Percentiles rank a stretch among this genome's conserved stretches.
Evolutionary conservation across 345 rosid genomes (phyloP).

Genomic region (Cardamine resedifolia): DNA sequence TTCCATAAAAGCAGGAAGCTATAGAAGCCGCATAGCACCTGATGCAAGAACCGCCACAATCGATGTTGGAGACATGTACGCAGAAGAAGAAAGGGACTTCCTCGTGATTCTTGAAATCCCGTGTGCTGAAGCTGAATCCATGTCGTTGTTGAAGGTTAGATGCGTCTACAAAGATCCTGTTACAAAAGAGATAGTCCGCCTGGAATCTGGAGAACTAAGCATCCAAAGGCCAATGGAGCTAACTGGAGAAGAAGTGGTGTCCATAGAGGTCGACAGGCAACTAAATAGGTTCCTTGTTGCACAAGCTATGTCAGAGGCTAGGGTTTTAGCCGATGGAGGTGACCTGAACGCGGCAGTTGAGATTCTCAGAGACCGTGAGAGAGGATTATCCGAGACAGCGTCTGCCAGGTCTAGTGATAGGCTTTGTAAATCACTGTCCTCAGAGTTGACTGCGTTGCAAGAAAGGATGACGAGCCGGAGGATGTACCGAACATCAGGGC

Average conservation of each 20-base stretch:
- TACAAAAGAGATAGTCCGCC: conserved; percentile 45
- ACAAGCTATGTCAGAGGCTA: conserved; percentile 76
- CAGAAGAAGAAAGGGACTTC: conserved; percentile 95
- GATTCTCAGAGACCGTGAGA: conserved; percentile 30
- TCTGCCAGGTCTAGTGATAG: conserved; percentile 30
- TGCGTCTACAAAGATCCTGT: conserved; percentile 69
- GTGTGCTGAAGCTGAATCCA: conserved; percentile 40
- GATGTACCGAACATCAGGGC: conserved; percentile 31
- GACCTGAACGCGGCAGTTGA: conserved; percentile 60
- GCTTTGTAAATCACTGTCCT: conserved; percentile 25
- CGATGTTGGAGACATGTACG: conserved; percentile 85
- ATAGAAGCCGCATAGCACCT: conserved; percentile 46
- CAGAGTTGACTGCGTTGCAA: conserved; percentile 35
- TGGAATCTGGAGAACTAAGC: conserved; percentile 52
- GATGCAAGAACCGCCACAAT: conserved; percentile 54
- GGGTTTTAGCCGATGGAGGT: conserved; percentile 69
- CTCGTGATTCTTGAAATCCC: conserved; percentile 70
- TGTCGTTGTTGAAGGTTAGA: conserved; percentile 66
- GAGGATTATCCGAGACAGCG: conserved; percentile 19
- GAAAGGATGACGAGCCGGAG: conserved; percentile 36
- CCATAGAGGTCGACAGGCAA: conserved; percentile 87
- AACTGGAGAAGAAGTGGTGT: conserved; percentile 50
- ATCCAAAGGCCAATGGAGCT: conserved; percentile 50
- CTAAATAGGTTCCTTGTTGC: conserved; percentile 77
- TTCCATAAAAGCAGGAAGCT: conserved; percentile 81